phyloP scores from a whole-genome alignment of 73 alveolate genomes.

The Paramecium biaurelia region DNA sequence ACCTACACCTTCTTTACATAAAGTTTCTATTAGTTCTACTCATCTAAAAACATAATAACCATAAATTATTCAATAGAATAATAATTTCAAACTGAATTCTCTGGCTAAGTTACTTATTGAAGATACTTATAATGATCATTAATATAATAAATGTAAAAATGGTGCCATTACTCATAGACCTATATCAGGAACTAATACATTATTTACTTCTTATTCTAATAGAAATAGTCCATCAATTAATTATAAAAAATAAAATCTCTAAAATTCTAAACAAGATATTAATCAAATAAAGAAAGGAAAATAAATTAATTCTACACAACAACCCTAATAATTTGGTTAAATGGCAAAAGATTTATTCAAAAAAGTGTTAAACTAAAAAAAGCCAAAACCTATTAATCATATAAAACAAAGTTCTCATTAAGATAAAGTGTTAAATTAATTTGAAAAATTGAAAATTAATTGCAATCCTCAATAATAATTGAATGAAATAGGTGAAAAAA shows the following conservation, averaged over 20 bases:
- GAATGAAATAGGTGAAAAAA: neutral
- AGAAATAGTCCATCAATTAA: conserved; percentile 36
- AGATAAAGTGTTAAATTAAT: neutral
- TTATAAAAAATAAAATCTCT: neutral
- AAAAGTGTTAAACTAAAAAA: neutral
- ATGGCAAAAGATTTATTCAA: neutral
- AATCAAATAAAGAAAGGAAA: neutral
- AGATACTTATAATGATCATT: neutral
- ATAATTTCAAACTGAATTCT: neutral
- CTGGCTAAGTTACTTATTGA: conserved; percentile 20
- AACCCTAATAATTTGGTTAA: neutral
- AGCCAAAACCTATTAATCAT: neutral
- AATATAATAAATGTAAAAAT: neutral
- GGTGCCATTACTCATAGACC: conserved; percentile 40
- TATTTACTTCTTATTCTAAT: conserved; percentile 22
- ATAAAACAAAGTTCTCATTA: neutral
- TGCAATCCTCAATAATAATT: neutral
- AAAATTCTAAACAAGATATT: neutral
- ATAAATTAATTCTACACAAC: neutral
- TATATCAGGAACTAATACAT: neutral
- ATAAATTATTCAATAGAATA: neutral
- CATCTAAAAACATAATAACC: neutral
- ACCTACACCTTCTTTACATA: neutral
- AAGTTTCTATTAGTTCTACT: neutral
- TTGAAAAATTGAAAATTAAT: neutral